Conservation (phyloP, 805 yeast genomes). For the Tetrapisispora pingtungensis region DNA sequence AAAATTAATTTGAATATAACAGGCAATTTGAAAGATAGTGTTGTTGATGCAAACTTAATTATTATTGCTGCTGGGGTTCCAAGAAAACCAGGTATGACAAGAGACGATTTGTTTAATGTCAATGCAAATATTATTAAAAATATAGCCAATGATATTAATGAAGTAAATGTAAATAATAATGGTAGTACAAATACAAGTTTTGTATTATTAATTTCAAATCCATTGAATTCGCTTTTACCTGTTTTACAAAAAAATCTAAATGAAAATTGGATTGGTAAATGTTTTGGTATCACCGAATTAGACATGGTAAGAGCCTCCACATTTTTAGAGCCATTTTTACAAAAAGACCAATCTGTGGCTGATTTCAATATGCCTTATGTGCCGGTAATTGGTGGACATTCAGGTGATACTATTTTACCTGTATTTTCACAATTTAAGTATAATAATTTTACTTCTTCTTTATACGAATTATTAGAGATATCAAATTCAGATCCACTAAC, state of each 20-base stretch:
- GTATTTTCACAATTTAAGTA: slow-evolving; percentile 29
- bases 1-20: slow-evolving; percentile 57
- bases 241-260: slow-evolving; percentile 1
- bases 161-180: not conserved
- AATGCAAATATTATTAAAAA: slow-evolving; percentile 74
- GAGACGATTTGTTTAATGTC: slow-evolving; percentile 78
- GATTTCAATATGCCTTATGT: slow-evolving; percentile 29
- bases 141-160: slow-evolving; percentile 40
- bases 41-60: slow-evolving; percentile 73
- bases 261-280: not conserved
- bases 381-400: slow-evolving; percentile 79
- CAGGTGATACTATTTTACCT: slow-evolving; percentile 77
- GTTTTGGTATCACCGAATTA: slow-evolving; percentile 63
- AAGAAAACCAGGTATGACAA: slow-evolving; percentile 83
- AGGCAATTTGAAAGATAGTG: slow-evolving; percentile 58
- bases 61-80: slow-evolving; percentile 88
- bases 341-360: not conserved
- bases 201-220: slow-evolving; percentile 61
- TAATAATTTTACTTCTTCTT: not conserved
- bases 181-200: not conserved
- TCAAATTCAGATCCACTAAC: not conserved
- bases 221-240: slow-evolving; percentile 34
- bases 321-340: slow-evolving; percentile 35
- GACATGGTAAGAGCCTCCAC: slow-evolving; percentile 71
- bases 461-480: slow-evolving; percentile 31